A percentile compares a stretch with the other conserved stretches of the same genome.
phyloP scores from a whole-genome alignment of 2,329 filamentous ascomycete species.

The Claviceps cyperi region DNA sequence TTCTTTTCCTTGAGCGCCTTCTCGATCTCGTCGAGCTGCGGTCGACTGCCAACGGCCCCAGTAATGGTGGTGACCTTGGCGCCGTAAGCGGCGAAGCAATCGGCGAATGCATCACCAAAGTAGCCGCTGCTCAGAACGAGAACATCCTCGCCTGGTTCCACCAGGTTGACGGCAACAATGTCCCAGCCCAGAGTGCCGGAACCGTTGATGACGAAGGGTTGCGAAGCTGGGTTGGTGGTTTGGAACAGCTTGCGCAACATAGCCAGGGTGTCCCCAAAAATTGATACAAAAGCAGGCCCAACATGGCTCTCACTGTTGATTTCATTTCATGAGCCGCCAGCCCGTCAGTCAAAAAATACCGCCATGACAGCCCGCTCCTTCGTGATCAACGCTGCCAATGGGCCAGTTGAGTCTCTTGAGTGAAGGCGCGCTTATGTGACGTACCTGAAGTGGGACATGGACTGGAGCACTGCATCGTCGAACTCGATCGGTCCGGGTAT shows the following conservation, averaged over 20 bases:
- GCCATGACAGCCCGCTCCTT: background rate
- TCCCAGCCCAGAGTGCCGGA: constrained; percentile 97
- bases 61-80: constrained; percentile 81
- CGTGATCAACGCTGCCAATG: background rate
- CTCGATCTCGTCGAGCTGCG: constrained; percentile 77
- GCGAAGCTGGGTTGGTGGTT: constrained; percentile 64
- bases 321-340: background rate
- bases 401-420: background rate
- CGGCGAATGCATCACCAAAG: constrained; percentile 88
- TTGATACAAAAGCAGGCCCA: constrained; percentile 72
- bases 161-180: constrained; percentile 81
- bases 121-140: constrained; percentile 93
- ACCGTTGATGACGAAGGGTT: constrained; percentile 87
- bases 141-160: constrained; percentile 78
- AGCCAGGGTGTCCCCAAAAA: constrained; percentile 78
- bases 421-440: constrained; percentile 8
- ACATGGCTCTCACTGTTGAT: constrained; percentile 76
- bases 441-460: constrained; percentile 89
- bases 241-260: constrained; percentile 91
- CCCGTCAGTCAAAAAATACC: background rate
- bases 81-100: constrained; percentile 85
- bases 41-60: constrained; percentile 74
- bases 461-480: constrained; percentile 87
- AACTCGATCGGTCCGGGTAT: constrained; percentile 98
- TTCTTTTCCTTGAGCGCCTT: constrained; percentile 76